Conservation (phyloP, 2,329 filamentous ascomycete genomes). For the Diaporthe citri region DNA sequence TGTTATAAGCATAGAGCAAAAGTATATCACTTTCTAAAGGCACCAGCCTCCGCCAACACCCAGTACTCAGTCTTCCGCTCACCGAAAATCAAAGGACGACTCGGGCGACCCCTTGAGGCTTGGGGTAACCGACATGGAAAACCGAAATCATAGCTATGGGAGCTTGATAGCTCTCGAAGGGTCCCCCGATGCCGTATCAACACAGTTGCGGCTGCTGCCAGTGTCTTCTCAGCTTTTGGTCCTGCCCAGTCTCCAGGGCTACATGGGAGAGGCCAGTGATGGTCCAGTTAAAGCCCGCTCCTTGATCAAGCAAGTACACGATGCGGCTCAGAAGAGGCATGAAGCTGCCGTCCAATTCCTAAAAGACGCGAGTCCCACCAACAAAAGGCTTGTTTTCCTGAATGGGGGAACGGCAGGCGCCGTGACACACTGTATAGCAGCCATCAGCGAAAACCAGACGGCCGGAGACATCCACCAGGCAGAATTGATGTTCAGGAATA, state of each 20-base stretch:
- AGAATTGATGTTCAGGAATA: slow-evolving; percentile 62
- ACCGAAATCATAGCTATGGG: slow-evolving; percentile 52
- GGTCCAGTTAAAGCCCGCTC: slow-evolving; percentile 51
- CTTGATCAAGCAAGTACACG: slow-evolving; percentile 64
- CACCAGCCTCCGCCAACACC: neutral
- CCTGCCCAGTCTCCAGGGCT: slow-evolving; percentile 64
- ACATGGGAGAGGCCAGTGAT: slow-evolving; percentile 52
- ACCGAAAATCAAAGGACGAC: neutral
- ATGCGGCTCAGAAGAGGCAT: slow-evolving; percentile 60
- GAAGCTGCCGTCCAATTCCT: slow-evolving; percentile 66
- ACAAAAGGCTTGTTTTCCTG: slow-evolving; percentile 70
- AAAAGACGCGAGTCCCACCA: slow-evolving; percentile 56
- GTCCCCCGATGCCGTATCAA: slow-evolving; percentile 65
- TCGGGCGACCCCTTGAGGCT: neutral
- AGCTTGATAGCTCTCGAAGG: slow-evolving; percentile 73
- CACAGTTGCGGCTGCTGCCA: slow-evolving; percentile 71
- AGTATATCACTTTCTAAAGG: neutral
- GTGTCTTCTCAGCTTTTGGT: slow-evolving; percentile 69
- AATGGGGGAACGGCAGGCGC: slow-evolving; percentile 70
- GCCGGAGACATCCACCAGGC: slow-evolving; percentile 63
- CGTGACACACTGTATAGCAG: slow-evolving; percentile 65
- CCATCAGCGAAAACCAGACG: slow-evolving; percentile 66
- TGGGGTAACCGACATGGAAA: slow-evolving; percentile 24
- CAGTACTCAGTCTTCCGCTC: neutral
- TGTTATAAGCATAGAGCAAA: neutral